Evolutionary conservation across 768 basidiomycete species (phyloP).

Genomic region (Collybia sordida): DNA sequence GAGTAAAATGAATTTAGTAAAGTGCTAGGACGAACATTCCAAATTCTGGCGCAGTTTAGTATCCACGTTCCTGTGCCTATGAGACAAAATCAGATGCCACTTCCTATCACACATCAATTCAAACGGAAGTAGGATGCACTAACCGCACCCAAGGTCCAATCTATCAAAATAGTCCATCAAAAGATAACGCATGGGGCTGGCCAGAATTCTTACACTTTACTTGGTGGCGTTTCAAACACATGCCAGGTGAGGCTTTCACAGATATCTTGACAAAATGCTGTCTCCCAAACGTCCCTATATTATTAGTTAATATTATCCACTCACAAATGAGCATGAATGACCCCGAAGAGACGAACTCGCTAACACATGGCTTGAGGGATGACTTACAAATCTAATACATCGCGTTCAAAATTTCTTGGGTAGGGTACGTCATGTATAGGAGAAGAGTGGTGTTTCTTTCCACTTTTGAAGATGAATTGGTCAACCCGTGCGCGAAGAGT

Average conservation of each 20-base stretch:
- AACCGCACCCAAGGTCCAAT: constrained; percentile 75
- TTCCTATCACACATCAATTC: too few species aligned
- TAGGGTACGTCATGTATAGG: constrained; percentile 57
- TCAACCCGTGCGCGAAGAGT: constrained; percentile 51
- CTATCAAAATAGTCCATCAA: constrained; percentile 28
- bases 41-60: constrained; percentile 57
- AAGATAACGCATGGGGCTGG: constrained; percentile 3
- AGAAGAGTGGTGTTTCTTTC: constrained; percentile 60
- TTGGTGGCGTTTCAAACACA: constrained; percentile 57
- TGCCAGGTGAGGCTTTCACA: constrained; percentile 66
- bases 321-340: not conserved
- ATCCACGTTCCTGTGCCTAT: constrained; percentile 77
- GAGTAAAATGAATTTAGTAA: constrained; percentile 11
- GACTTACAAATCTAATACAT: constrained; percentile 67
- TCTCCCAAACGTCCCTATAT: constrained; percentile 70
- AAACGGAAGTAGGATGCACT: constrained; percentile 25
- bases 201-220: constrained; percentile 50
- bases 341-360: constrained; percentile 3
- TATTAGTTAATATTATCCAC: constrained; percentile 10
- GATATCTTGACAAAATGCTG: constrained; percentile 49
- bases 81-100: not conserved
- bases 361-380: constrained; percentile 3
- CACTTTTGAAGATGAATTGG: constrained; percentile 57
- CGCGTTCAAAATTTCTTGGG: constrained; percentile 63
- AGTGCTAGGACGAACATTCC: constrained; percentile 57